Conservation (phyloP, 2,329 filamentous ascomycete genomes). For the Trichoderma cornu-damae region DNA sequence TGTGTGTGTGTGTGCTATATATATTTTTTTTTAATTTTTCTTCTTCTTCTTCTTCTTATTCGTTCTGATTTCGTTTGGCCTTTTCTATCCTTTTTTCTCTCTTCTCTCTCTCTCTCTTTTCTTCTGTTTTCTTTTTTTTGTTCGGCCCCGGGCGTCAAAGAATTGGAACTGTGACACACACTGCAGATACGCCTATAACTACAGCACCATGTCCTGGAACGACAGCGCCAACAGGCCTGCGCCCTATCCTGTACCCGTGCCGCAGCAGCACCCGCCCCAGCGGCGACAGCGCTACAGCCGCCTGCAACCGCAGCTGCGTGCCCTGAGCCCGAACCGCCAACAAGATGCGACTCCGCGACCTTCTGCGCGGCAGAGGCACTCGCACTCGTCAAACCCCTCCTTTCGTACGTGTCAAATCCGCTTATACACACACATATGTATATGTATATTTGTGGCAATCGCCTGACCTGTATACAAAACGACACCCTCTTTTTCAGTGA, state of each 20-base stretch:
- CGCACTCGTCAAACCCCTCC: slow-evolving; percentile 32
- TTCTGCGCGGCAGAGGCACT: not conserved
- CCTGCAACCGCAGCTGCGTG: too few relatives aligned
- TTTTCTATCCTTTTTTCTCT: too few relatives aligned
- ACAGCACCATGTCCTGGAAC: slow-evolving; percentile 10
- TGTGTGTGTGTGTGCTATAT: not conserved
- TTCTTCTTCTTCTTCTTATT: not conserved
- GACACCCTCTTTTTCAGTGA: slow-evolving; percentile 16
- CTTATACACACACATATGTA: not conserved
- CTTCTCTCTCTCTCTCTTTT: not conserved
- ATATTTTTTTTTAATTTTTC: not conserved
- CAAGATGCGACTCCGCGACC: slow-evolving; percentile 4
- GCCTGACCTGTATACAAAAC: slow-evolving; percentile 5
- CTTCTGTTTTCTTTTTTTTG: not conserved
- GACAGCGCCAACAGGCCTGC: slow-evolving; percentile 4
- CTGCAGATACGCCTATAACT: not conserved
- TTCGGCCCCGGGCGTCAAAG: too few relatives aligned
- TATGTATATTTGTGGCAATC: not conserved
- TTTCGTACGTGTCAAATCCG: not conserved
- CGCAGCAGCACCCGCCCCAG: too few relatives aligned
- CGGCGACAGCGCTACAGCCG: not conserved
- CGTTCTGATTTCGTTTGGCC: too few relatives aligned
- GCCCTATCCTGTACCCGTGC: not conserved
- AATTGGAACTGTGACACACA: not conserved
- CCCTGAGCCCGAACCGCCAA: not conserved